Evolutionary conservation across 306 rosid species (phyloP), one percentile per base, ranked within the genome.

Genomic region (Quercus engelmannii): DNA sequence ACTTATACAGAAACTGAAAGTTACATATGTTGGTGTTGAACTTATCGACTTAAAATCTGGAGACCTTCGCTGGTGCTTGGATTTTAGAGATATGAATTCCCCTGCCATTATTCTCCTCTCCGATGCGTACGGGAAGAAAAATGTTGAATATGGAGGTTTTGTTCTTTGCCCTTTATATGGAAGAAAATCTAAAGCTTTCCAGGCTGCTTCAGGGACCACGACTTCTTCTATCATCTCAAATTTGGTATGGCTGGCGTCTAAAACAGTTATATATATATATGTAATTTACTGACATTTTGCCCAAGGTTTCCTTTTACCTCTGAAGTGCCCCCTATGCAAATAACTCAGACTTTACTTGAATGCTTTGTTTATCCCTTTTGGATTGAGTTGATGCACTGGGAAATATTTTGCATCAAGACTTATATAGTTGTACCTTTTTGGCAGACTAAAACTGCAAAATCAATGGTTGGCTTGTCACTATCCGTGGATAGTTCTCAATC

Each of bases 41-140:
- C 92, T 96, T 81, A 74, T 90, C 33, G 97, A 96, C 71, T 28
- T 85, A 73, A 90, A 81, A 84, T 81, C 96, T 35, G 99, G 97
- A 81, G 99, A 96, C 69, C 98, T 93, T 79, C 97, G 92, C 73
- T 96, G 99, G 99, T 96, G 99, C 89, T 91, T 96, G 94, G 99
- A 96, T 82, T 96, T 96, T 82, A 96, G 99, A 96, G 99, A 96
- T 77, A 93, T 96, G 95, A 90, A 81, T 82, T 86, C 96, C 61
- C 98, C 97, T 69, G 96, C 98, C 17, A 90, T 96, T 73, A 76
- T 91, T 84, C 82, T 81, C 73, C 98, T 96, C 56, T 85, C 97
- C 46, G 97, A 89, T 85, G 86, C 90, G 43, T 89, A 82, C 26
- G 98, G 98, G 72, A 87, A 88, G 85, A 91, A 87, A 88, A 92